Base-by-base conservation (phyloP, 164 flowering plant genomes). In the Warburgia ugandensis region DNA sequence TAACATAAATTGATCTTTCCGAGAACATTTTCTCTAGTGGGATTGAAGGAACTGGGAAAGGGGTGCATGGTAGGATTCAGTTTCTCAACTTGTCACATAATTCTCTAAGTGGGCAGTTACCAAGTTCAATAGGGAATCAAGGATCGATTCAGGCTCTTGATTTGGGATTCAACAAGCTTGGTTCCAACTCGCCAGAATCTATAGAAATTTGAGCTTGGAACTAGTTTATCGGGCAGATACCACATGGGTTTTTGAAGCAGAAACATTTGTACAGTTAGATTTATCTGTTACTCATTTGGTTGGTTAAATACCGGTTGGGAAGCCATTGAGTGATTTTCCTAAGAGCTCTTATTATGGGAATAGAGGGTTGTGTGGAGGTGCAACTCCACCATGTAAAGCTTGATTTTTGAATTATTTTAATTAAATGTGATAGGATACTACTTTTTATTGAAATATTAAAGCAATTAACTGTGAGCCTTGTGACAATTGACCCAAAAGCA, bases 241-340 rank as follows among this genome's bases (percentile, higher is more conserved):
- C 89, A 25, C 19, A 32, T 14, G 74, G 44, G 38, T 73, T 54
- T 64, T 39, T 77, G 73, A 73, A 73, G 56, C 51, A 79, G 65
- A 69, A 27, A 38, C 55, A 58, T 23, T 61, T 82, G 52, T 72
- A 51, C 76, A 77, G 29, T 54, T 82, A 67, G 63, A 82, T 58
- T 41, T 82, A 44, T 82, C 83, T 50, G 50, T 72, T 52, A 82
- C 79, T 61, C 73, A 63, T 35, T 63, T 82, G 20, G 74, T 38
- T 29, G 89, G 89, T 45, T 46, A 65, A 75, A 82, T 79, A 49
- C 89, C 84, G 3, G 36, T 2, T 19, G 84, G 84, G 4, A 60
- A 68, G 36, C 89, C 89, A 12, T 36, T 77, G 11, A 73, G 59
- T 48, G 59, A 66, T 30, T 78, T 78, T 50, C 82, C 82, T 0